Percentiles rank a stretch among this genome's conserved stretches.
Evolutionary conservation across 176 grass and related monocot genomes (phyloP).

Genomic region (Oryza longistaminata): DNA sequence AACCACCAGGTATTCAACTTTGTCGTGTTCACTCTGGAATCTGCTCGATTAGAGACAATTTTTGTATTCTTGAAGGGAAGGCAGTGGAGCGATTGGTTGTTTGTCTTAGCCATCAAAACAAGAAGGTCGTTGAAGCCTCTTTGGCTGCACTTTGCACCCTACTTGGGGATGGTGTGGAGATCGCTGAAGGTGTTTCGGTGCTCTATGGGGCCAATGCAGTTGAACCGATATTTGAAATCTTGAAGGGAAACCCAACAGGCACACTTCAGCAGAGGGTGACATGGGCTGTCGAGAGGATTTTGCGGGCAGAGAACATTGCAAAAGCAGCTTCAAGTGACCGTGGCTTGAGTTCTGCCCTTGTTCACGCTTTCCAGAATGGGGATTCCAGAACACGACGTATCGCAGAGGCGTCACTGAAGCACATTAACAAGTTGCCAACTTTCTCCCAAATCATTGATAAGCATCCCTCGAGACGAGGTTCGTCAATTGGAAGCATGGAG

Average conservation of each 20-base stretch:
- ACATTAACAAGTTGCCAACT: constrained; percentile 57
- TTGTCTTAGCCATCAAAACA: constrained; percentile 69
- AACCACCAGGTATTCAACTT: constrained; percentile 27
- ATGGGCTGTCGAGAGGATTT: constrained; percentile 84
- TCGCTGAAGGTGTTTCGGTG: constrained; percentile 46
- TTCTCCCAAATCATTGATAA: constrained; percentile 59
- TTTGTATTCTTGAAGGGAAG: constrained; percentile 76
- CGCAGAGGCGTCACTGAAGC: constrained; percentile 73
- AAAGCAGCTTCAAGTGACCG: constrained; percentile 46
- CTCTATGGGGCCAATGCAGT: constrained; percentile 47
- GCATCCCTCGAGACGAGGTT: constrained; percentile 20
- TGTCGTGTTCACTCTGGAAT: constrained; percentile 67
- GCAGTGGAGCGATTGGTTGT: constrained; percentile 65
- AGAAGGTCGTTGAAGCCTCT: constrained; percentile 60
- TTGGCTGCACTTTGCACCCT: constrained; percentile 71
- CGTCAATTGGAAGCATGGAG: constrained; percentile 39
- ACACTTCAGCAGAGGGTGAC: constrained; percentile 59
- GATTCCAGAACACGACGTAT: constrained; percentile 57
- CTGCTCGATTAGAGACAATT: constrained; percentile 61
- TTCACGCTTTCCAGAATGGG: constrained; percentile 66
- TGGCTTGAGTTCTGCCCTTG: constrained; percentile 60
- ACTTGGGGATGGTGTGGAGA: constrained; percentile 64
- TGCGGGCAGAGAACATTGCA: constrained; percentile 63
- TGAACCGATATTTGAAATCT: constrained; percentile 57
- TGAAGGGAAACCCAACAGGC: constrained; percentile 57